Percentiles rank a stretch among this genome's conserved stretches.
These are phyloP conservation scores for Nadsonia starkeyi-henricii DNA, from an alignment of 1,139 yeast genomes.

Conservation along the genomic window DNA sequence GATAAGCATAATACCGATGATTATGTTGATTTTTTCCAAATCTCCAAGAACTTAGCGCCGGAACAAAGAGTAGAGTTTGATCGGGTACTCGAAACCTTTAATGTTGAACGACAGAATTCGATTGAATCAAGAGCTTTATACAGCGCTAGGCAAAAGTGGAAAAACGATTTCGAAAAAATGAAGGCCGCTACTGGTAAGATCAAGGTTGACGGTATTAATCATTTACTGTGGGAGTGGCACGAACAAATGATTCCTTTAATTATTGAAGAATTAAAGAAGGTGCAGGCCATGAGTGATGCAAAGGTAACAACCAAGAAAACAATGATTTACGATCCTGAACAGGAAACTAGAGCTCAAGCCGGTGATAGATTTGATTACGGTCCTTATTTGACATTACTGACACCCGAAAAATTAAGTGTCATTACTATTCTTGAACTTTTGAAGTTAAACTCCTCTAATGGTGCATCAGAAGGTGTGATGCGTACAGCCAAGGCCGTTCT, in stretches of 20 bases:
- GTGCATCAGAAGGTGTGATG: constrained; percentile 68
- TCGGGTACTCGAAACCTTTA: constrained; percentile 49
- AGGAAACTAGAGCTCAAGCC: constrained; percentile 9
- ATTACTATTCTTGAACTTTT: constrained; percentile 72
- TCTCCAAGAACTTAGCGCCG: constrained; percentile 35
- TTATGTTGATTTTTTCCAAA: constrained; percentile 50
- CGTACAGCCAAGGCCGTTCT: constrained; percentile 72
- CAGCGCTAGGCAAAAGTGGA: constrained; percentile 83
- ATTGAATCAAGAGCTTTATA: constrained; percentile 70
- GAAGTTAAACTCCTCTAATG: constrained; percentile 51
- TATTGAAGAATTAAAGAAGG: constrained; percentile 42
- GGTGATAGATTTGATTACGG: constrained; percentile 53
- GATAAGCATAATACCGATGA: constrained; percentile 26
- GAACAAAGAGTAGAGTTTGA: constrained; percentile 48
- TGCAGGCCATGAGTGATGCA: constrained; percentile 13
- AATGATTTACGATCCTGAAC: constrained; percentile 10
- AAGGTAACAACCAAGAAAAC: constrained; percentile 11
- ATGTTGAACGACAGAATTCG: constrained; percentile 58
- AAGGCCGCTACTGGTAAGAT: constrained; percentile 24
- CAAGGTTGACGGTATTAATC: constrained; percentile 49
- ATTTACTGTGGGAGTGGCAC: constrained; percentile 67
- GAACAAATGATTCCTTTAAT: constrained; percentile 56
- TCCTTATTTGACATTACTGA: constrained; percentile 58
- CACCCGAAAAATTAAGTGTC: constrained; percentile 71
- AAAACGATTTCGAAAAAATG: constrained; percentile 62